Evolutionary conservation across 768 basidiomycete genomes (phyloP).

Genomic region (Boletus sensibilis): DNA sequence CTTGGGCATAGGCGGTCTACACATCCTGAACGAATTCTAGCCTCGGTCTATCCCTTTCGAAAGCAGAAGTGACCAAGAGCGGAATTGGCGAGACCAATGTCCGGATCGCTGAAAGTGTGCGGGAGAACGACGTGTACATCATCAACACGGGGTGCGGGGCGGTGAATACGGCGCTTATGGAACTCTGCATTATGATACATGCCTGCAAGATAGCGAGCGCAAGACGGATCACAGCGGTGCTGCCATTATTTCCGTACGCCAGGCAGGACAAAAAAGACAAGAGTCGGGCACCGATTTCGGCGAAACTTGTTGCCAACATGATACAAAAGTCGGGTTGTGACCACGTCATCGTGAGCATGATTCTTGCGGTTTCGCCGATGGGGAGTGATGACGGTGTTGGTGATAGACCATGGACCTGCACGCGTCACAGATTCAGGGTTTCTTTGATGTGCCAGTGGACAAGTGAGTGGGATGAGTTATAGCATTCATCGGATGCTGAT

Average conservation of each 20-base stretch:
- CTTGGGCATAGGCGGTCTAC: conserved; percentile 9
- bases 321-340: conserved; percentile 90
- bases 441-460: conserved; percentile 99
- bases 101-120: conserved; percentile 90
- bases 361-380: background rate
- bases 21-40: conserved; percentile 44
- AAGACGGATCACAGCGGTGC: conserved; percentile 95
- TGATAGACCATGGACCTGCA: conserved; percentile 95
- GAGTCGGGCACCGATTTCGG: conserved; percentile 95
- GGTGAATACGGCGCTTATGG: conserved; percentile 95
- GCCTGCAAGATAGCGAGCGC: conserved; percentile 99
- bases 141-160: conserved; percentile 88
- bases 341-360: conserved; percentile 85
- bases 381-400: conserved; percentile 2
- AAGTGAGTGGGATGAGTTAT: conserved; percentile 63
- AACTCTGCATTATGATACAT: conserved; percentile 98
- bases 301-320: conserved; percentile 98
- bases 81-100: conserved; percentile 91
- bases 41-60: conserved; percentile 85
- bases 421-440: conserved; percentile 98
- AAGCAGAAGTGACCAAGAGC: conserved; percentile 83
- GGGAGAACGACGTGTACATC: conserved; percentile 98
- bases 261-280: conserved; percentile 99
- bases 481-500: conserved; percentile 16
- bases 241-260: conserved; percentile 95